Percentiles rank a stretch among this genome's conserved stretches.
These are phyloP conservation scores for Talaromyces wortmannii DNA, from an alignment of 495 filamentous ascomycete species.

Conservation along the genomic window DNA sequence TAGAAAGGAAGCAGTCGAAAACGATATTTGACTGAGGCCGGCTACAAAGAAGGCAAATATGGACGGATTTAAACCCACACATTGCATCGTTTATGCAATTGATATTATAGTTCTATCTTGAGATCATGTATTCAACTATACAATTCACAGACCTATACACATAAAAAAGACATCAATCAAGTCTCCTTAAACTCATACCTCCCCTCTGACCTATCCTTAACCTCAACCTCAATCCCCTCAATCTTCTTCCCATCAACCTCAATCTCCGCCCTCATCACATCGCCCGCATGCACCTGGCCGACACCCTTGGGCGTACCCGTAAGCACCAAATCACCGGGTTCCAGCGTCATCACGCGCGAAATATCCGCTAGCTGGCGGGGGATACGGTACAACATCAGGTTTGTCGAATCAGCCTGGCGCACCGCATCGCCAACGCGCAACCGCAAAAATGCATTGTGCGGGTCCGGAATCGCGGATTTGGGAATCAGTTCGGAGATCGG, in stretches of 20 bases:
- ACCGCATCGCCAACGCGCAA: slow-evolving; percentile 69
- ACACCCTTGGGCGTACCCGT: slow-evolving; percentile 98
- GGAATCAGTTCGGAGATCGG: slow-evolving; percentile 73
- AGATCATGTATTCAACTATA: not conserved
- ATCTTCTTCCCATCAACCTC: slow-evolving; percentile 76
- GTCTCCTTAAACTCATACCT: slow-evolving; percentile 42
- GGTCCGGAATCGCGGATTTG: slow-evolving; percentile 73
- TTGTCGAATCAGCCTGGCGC: slow-evolving; percentile 77
- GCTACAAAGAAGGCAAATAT: no score
- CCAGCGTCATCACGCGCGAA: slow-evolving; percentile 86
- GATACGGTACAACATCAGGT: slow-evolving; percentile 86
- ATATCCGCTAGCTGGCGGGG: slow-evolving; percentile 86
- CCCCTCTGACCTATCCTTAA: slow-evolving; percentile 59
- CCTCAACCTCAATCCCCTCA: slow-evolving; percentile 74
- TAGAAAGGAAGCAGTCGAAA: no score
- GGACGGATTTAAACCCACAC: no score
- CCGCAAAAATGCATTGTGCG: slow-evolving; percentile 79
- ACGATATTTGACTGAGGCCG: no score
- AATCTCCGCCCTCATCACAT: slow-evolving; percentile 83
- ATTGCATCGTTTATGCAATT: not conserved
- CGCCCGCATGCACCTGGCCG: slow-evolving; percentile 74
- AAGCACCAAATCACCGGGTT: slow-evolving; percentile 85
- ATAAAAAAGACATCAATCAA: slow-evolving; percentile 14
- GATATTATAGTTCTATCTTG: no score
- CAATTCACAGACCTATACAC: not conserved